Percentiles rank a stretch among this genome's conserved stretches.
Conservation (phyloP, 805 yeast species). For the Saccharomycopsis javanensis region DNA sequence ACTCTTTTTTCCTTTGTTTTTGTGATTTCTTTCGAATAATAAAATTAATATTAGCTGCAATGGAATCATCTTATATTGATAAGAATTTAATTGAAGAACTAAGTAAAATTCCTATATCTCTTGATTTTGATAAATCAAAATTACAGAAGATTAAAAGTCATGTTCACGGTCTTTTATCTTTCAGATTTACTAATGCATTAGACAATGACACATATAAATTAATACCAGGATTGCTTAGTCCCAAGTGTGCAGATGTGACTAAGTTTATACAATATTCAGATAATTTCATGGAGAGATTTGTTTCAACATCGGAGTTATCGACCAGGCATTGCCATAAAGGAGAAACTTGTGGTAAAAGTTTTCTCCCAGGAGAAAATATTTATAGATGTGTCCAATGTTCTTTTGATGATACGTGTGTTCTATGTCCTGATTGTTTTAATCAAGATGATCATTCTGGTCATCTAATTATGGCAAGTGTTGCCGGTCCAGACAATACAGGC, state of each 20-base stretch:
- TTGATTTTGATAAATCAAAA: neutral
- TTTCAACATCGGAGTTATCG: neutral
- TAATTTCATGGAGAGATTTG: neutral
- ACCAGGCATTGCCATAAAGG: slow-evolving; percentile 35
- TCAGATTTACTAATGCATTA: neutral
- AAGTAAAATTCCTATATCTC: neutral
- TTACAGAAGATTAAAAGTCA: neutral
- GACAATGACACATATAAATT: neutral
- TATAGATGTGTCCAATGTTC: slow-evolving; percentile 72
- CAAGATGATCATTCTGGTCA: slow-evolving; percentile 59
- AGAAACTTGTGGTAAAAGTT: slow-evolving; percentile 58
- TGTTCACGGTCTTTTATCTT: neutral
- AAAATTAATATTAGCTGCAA: neutral
- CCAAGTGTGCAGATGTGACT: neutral
- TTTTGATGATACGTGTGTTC: slow-evolving; percentile 66
- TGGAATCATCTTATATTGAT: neutral
- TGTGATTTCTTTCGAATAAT: neutral
- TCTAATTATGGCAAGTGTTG: slow-evolving; percentile 34
- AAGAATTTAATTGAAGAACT: neutral
- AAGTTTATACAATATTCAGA: neutral
- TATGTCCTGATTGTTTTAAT: slow-evolving; percentile 67
- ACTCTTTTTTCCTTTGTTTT: no score
- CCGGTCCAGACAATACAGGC: slow-evolving; percentile 32
- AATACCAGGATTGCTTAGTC: neutral
- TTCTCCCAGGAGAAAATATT: slow-evolving; percentile 52